A percentile compares a stretch with the other conserved stretches of the same genome.
phyloP scores from a whole-genome alignment of 2,329 filamentous ascomycete genomes.

The Talaromyces islandicus region DNA sequence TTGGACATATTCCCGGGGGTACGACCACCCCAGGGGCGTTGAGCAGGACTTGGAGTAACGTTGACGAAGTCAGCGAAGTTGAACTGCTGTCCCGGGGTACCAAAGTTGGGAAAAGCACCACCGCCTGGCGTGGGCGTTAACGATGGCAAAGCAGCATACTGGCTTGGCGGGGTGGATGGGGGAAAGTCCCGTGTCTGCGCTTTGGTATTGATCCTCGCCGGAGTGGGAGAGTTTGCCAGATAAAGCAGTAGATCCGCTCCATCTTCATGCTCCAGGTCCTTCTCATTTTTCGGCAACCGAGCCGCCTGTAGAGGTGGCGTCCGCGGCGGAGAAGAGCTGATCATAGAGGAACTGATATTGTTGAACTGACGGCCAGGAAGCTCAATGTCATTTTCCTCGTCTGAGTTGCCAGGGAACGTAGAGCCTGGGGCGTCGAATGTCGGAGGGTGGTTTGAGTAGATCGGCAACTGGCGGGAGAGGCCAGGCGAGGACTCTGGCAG shows the following conservation, averaged over 20 bases:
- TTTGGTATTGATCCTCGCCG: conserved; percentile 56
- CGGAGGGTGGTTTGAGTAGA: conserved; percentile 64
- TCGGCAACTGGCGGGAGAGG: conserved; percentile 66
- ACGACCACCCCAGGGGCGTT: conserved; percentile 65
- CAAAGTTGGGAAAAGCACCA: conserved; percentile 68
- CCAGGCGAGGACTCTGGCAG: conserved; percentile 82
- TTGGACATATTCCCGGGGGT: conserved; percentile 52
- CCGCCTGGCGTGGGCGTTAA: conserved; percentile 54
- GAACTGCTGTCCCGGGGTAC: conserved; percentile 77
- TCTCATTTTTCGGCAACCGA: conserved; percentile 46
- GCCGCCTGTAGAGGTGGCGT: conserved; percentile 64
- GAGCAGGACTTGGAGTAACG: conserved; percentile 90
- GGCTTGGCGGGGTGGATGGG: conserved; percentile 70
- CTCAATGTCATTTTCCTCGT: conserved; percentile 78
- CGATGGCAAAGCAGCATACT: conserved; percentile 47
- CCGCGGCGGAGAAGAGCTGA: conserved; percentile 74
- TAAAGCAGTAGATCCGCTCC: conserved; percentile 77
- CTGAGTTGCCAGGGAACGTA: conserved; percentile 39
- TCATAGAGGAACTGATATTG: conserved; percentile 43
- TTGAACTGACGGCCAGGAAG: conserved; percentile 53
- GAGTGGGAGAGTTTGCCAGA: conserved; percentile 85
- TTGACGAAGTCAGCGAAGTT: conserved; percentile 98
- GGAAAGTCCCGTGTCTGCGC: conserved; percentile 47
- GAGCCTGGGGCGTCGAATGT: conserved; percentile 72
- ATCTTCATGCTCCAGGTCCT: conserved; percentile 61